These are phyloP conservation scores for Phytophthora podocarpi DNA, from an alignment of 352 stramenopile species.

Conservation along the genomic window DNA sequence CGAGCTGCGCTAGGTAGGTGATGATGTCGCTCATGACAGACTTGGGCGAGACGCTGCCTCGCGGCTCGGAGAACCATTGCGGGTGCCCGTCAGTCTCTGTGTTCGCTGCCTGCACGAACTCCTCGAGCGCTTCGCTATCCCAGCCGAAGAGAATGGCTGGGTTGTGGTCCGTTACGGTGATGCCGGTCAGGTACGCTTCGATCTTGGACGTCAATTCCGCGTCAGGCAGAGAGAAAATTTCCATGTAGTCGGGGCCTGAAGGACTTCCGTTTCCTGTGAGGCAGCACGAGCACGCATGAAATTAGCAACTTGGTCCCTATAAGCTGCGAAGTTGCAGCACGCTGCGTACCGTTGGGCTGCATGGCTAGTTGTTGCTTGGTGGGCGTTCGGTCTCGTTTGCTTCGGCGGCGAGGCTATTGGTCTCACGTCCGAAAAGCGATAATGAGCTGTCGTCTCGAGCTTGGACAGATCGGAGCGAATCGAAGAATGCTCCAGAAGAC, in stretches of 20 bases:
- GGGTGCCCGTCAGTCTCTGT: conserved; percentile 28
- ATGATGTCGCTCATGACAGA: conserved; percentile 45
- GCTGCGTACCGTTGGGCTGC: conserved; percentile 38
- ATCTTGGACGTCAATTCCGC: conserved; percentile 38
- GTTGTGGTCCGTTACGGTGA: conserved; percentile 46
- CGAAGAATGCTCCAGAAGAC: conserved; percentile 37
- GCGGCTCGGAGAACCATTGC: conserved; percentile 41
- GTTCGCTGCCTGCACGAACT: conserved; percentile 47
- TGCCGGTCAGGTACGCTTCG: conserved; percentile 35
- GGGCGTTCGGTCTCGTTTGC: background rate
- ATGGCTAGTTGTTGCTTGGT: conserved; percentile 13
- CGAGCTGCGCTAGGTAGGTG: conserved; percentile 43
- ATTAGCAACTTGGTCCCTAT: conserved; percentile 10
- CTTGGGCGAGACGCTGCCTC: conserved; percentile 40
- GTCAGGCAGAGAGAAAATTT: conserved; percentile 28
- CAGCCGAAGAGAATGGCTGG: conserved; percentile 48
- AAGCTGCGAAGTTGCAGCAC: background rate
- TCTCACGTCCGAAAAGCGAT: conserved; percentile 17
- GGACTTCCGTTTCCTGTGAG: conserved; percentile 29
- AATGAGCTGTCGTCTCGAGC: conserved; percentile 18
- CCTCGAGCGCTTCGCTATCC: conserved; percentile 37
- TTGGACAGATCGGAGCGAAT: conserved; percentile 16
- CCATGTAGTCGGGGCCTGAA: conserved; percentile 28
- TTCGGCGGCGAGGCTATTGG: background rate
- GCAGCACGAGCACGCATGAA: background rate